These are phyloP conservation scores for Podila epicladia DNA, from an alignment of 192 early-diverging fungal genomes.

Conservation along the genomic window DNA sequence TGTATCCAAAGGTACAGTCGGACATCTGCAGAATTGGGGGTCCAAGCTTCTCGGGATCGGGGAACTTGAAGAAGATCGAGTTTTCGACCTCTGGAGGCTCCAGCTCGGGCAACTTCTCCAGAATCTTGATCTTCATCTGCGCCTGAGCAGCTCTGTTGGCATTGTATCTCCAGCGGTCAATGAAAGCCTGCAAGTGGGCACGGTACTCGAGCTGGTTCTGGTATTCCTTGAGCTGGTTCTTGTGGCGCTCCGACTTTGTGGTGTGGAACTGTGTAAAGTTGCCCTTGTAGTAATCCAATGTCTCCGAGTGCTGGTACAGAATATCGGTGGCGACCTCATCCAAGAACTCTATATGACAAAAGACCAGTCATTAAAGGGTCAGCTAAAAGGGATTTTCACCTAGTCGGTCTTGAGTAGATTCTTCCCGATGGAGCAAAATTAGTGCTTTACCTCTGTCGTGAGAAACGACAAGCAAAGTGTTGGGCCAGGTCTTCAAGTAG, in stretches of 20 bases:
- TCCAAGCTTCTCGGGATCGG: constrained; percentile 91
- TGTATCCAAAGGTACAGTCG: constrained; percentile 91
- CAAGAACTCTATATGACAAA: constrained; percentile 77
- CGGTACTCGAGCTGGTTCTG: constrained; percentile 95
- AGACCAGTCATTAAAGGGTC: not conserved
- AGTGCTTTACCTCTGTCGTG: constrained; percentile 86
- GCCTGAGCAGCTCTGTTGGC: constrained; percentile 97
- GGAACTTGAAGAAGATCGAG: constrained; percentile 89
- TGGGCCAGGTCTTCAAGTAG: constrained; percentile 91
- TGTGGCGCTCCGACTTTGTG: constrained; percentile 91
- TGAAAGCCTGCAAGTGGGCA: constrained; percentile 96
- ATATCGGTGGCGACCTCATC: constrained; percentile 98
- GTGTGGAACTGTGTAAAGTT: constrained; percentile 92
- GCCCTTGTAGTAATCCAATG: constrained; percentile 94
- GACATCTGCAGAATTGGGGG: constrained; percentile 98
- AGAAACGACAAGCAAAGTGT: constrained; percentile 94
- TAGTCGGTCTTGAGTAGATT: not conserved
- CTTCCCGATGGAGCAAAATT: not conserved
- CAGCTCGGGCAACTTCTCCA: constrained; percentile 95
- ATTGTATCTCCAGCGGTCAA: constrained; percentile 99
- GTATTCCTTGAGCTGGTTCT: constrained; percentile 93
- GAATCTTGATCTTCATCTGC: constrained; percentile 96
- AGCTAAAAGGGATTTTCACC: not conserved
- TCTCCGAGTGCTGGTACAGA: constrained; percentile 92
- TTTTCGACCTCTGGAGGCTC: constrained; percentile 86